Conservation (phyloP, 208 protist species). For the Acanthamoeba comandoni region DNA sequence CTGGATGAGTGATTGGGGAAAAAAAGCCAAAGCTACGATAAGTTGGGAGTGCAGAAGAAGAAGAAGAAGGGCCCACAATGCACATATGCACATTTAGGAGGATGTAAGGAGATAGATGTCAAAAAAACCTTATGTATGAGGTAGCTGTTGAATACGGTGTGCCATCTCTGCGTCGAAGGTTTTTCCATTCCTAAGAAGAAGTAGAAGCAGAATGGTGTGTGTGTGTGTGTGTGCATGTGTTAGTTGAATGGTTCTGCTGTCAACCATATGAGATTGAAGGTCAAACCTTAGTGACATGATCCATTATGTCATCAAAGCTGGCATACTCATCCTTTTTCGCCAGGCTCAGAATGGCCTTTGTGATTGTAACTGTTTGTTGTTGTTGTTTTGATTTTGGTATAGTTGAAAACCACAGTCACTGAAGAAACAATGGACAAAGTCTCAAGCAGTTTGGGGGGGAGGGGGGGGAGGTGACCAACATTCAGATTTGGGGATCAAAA, state of each 20-base stretch:
- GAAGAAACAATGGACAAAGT: too few species aligned
- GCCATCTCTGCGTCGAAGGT: conserved; percentile 31
- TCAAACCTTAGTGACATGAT: conserved; percentile 51
- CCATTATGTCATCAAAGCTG: conserved; percentile 32
- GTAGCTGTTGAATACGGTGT: conserved; percentile 44
- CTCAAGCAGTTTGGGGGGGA: not conserved
- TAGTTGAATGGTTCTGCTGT: not conserved
- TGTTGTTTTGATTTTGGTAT: too few species aligned
- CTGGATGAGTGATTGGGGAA: not conserved
- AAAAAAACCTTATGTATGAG: conserved; percentile 35
- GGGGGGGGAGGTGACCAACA: not conserved
- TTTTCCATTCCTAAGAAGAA: conserved; percentile 40
- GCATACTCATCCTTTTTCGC: conserved; percentile 1
- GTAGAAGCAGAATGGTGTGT: not conserved
- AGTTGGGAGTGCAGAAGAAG: too few species aligned
- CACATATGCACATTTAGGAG: too few species aligned
- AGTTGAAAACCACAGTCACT: too few species aligned
- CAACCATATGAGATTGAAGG: not conserved
- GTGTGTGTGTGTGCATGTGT: not conserved
- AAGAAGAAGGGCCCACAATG: too few species aligned
- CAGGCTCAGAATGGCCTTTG: conserved; percentile 59
- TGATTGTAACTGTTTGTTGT: conserved; percentile 66
- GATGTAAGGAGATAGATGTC: not conserved
- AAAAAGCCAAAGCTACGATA: not conserved
- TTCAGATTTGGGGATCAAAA: not conserved